Evolutionary conservation across 768 basidiomycete species (phyloP), one percentile per base, ranked within the genome.

Genomic region (Tulasnella calospora): DNA sequence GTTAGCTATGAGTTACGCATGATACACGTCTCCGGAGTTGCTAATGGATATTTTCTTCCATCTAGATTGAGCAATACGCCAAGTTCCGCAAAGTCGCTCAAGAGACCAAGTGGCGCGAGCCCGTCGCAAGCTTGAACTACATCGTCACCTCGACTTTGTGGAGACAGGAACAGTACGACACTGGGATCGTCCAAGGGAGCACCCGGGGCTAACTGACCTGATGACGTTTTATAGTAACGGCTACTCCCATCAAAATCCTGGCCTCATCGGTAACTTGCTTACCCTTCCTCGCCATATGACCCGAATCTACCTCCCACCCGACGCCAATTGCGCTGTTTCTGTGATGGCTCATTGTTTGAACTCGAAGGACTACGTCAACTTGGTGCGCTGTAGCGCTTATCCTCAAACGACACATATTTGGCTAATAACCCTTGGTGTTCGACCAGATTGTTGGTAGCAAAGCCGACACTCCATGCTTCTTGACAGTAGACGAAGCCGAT

Each of bases 81-180:
- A 96, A 96, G 84, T 96, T 96, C 84, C 83, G 88, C 73, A 96
- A 96, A 85, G 93, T 95, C 89, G 92, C 77, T 17, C 80, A 80
- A 10, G 92, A 93, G 81, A 92, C 90, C 9, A 85, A 84, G 1
- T 97, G 95, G 95, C 87, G 94, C 47, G 86, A 89, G 77, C 88
- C 89, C 23, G 85, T 89, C 78, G 90, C 92, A 6, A 92, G 91
- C 12, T 87, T 95, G 80, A 95, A 93, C 83, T 96, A 94, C 82
- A 87, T 97, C 81, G 94, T 95, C 84, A 96, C 94, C 1, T 92
- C 92, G 8, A 96, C 95, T 0, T 92, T 94, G 88, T 87, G 94
- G 61, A 87, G 94, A 35, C 94, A 93, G 83, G 92, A 93, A 80
- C 92, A 80, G 80, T 80, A 71, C 67, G 79, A 79, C 36, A 12